Evolutionary conservation across 768 basidiomycete species (phyloP), one percentile per base, ranked within the genome.

Genomic region (Pleurotus tuber-regium): DNA sequence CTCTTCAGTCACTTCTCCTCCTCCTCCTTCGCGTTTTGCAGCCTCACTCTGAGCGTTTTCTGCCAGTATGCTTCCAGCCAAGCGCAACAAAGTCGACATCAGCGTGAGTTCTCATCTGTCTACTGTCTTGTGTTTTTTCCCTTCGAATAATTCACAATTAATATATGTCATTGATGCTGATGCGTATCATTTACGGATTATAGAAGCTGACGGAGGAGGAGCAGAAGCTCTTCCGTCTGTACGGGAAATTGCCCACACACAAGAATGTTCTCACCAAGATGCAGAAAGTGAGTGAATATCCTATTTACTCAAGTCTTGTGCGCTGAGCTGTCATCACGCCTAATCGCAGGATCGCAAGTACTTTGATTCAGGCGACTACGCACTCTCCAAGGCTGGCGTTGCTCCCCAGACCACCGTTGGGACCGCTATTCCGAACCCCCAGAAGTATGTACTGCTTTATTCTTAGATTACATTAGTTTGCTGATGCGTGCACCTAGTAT

Each of bases 331-430:
- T 53, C 46, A 43, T 58, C 30, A 50, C 52, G 56, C 56, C 18
- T 55, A 44, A 62, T 52, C 47, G 30, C 59, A 98, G 95, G 96
- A 99, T 65, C 90, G 97, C 63, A 98, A 98, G 71, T 99, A 93
- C 74, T 99, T 99, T 68, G 97, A 98, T 72, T 98, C 96, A 51
- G 97, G 97, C 52, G 97, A 99, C 68, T 98, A 98, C 64, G 95
- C 95, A 25, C 77, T 99, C 58, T 93, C 92, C 44, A 98, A 98
- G 69, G 97, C 97, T 2, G 89, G 97, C 23, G 86, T 88, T 41
- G 78, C 87, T n/a, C 86, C 91, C 42, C 90, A 92, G 67, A 89
- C 79, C 57, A 78, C 83, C 2, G 92, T 98, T 50, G 97, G 97
- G 24, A 98, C 95, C 7, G 91, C 93, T 29, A 98, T 98, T 58